Percentiles rank a stretch among this genome's conserved stretches.
Evolutionary conservation across 805 yeast genomes (phyloP).

Genomic region (Candida suzukii): DNA sequence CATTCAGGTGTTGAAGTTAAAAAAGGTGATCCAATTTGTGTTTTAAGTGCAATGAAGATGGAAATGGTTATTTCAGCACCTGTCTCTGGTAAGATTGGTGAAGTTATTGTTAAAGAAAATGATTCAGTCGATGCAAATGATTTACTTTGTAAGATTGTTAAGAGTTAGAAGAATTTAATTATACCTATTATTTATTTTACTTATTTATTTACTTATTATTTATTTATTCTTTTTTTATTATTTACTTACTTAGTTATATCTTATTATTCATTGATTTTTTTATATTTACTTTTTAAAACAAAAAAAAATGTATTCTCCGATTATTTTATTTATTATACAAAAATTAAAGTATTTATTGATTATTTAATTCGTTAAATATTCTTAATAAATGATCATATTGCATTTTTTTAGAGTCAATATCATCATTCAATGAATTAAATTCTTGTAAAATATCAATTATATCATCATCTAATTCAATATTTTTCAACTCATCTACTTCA

Average conservation of each 20-base stretch:
- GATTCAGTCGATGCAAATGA: constrained; percentile 96
- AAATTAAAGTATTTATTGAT: not conserved
- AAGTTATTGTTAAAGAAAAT: constrained; percentile 75
- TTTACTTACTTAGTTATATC: too few species aligned
- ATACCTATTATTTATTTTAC: constrained; percentile 9
- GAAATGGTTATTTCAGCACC: constrained; percentile 98
- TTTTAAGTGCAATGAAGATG: constrained; percentile 98
- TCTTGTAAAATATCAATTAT: not conserved
- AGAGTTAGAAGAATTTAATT: constrained; percentile 14
- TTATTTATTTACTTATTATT: not conserved
- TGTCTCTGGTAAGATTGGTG: constrained; percentile 75
- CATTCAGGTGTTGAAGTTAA: constrained; percentile 83
- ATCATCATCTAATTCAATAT: not conserved
- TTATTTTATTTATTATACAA: too few species aligned
- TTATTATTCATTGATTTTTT: not conserved
- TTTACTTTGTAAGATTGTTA: constrained; percentile 58
- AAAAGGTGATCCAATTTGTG: constrained; percentile 95
- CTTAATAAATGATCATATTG: not conserved
- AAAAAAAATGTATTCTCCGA: too few species aligned
- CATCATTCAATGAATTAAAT: not conserved
- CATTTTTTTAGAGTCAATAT: not conserved
- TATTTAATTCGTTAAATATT: not conserved
- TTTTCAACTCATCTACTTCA: not conserved
- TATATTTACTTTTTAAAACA: too few species aligned
- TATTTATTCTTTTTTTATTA: too few species aligned